Conservation (phyloP, 768 basidiomycete genomes). For the Cystofilobasidium ferigula region DNA sequence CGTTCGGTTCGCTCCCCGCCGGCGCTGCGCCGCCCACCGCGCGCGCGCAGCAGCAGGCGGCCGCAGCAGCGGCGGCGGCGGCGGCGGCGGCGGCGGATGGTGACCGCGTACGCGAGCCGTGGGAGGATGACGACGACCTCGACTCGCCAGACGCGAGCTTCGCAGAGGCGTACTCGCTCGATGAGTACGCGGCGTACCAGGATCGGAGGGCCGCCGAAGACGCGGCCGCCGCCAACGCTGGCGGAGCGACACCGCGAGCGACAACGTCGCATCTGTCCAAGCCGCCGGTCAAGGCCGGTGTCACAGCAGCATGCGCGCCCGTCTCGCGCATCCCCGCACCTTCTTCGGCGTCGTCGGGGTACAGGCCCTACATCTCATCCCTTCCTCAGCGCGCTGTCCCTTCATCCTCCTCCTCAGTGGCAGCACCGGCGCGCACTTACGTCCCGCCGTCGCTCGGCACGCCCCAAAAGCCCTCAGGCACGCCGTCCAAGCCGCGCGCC, state of each 20-base stretch:
- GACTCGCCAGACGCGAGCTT: constrained; percentile 26
- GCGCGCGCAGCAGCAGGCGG: too few relatives aligned
- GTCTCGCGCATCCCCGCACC: too few relatives aligned
- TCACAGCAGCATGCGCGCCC: too few relatives aligned
- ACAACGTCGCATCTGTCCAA: too few relatives aligned
- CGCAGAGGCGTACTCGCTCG: constrained; percentile 12
- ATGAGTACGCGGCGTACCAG: constrained; percentile 2
- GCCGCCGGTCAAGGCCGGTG: too few relatives aligned
- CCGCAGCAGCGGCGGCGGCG: background rate
- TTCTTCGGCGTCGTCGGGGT: too few relatives aligned
- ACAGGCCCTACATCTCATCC: too few relatives aligned
- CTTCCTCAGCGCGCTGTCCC: too few relatives aligned
- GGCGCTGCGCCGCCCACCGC: background rate
- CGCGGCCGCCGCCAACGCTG: background rate
- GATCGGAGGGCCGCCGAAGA: background rate
- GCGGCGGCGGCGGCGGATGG: background rate
- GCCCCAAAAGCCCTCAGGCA: constrained; percentile 35
- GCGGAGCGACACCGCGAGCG: background rate
- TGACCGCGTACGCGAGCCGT: background rate
- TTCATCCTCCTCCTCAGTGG: background rate
- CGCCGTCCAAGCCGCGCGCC: constrained; percentile 43
- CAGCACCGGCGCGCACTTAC: background rate
- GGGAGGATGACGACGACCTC: constrained; percentile 16
- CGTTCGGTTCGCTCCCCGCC: background rate
- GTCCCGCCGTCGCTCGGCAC: constrained; percentile 33